Evolutionary conservation across 176 grass and related monocot species (phyloP).

Genomic region (Thalia dealbata): DNA sequence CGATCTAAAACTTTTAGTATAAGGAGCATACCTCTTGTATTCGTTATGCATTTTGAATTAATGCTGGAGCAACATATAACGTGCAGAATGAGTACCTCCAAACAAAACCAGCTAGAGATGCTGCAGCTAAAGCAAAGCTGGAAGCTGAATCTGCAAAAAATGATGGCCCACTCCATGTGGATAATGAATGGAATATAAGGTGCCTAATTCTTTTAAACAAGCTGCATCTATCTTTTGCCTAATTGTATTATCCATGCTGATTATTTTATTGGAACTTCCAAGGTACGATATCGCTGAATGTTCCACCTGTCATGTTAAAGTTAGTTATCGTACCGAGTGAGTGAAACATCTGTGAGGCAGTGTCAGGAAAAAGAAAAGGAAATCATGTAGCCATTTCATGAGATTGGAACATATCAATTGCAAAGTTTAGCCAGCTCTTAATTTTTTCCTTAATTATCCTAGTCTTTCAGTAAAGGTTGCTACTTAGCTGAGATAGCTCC

Average conservation of each 20-base stretch:
- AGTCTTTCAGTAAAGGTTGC: neutral
- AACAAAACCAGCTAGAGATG: constrained; percentile 80
- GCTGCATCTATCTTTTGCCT: neutral
- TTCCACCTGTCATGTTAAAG: neutral
- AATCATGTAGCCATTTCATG: neutral
- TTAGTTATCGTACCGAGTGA: too few relatives aligned
- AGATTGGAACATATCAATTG: neutral
- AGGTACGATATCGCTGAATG: neutral
- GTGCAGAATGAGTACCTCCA: constrained; percentile 74
- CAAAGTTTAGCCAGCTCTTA: neutral
- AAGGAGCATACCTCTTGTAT: neutral
- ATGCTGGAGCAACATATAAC: constrained; percentile 10
- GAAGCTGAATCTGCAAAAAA: constrained; percentile 56
- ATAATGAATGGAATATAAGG: constrained; percentile 98
- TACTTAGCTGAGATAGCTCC: constrained; percentile 11
- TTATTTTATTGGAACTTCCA: neutral
- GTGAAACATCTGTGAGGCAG: too few relatives aligned
- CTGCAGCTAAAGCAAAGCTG: constrained; percentile 71
- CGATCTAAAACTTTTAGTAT: neutral
- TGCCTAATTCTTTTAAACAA: constrained; percentile 8
- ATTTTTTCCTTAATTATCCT: neutral
- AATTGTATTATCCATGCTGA: neutral
- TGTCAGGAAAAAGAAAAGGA: neutral
- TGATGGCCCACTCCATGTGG: constrained; percentile 64
- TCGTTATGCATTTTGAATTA: neutral